A percentile compares a stretch with the other conserved stretches of the same genome.
Conservation (phyloP, 495 filamentous ascomycete genomes). For the Penicilliopsis zonata region DNA sequence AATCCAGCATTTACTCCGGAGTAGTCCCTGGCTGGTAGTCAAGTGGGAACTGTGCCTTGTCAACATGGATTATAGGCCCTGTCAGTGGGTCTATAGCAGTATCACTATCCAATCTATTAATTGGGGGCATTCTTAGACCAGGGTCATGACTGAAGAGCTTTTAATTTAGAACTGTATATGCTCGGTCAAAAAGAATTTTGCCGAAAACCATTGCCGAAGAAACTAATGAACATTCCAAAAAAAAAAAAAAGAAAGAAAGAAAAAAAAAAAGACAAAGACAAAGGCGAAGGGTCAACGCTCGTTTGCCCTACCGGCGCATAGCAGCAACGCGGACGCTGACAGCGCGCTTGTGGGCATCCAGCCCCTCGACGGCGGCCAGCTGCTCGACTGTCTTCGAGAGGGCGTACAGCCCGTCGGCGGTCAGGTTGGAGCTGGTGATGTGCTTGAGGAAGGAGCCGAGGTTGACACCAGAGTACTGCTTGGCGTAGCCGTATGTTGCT, state of each 20-base stretch:
- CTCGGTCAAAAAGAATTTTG: too few relatives aligned
- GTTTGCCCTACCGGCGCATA: conserved; percentile 49
- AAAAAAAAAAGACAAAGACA: conserved; percentile 2
- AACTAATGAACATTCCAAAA: conserved; percentile 14
- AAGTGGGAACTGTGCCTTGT: too few relatives aligned
- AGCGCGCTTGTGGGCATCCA: conserved; percentile 88
- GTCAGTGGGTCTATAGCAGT: too few relatives aligned
- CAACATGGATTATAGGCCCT: too few relatives aligned
- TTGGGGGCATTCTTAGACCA: too few relatives aligned
- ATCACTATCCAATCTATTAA: too few relatives aligned
- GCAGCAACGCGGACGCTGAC: conserved; percentile 74
- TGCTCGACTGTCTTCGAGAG: conserved; percentile 86
- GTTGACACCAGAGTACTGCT: conserved; percentile 96
- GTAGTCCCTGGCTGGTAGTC: too few relatives aligned
- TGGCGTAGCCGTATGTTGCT: conserved; percentile 97
- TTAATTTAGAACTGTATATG: too few relatives aligned
- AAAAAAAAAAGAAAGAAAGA: conserved; percentile 7
- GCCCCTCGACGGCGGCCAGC: conserved; percentile 82
- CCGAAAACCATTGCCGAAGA: too few relatives aligned
- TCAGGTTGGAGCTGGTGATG: conserved; percentile 85
- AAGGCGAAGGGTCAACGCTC: too few relatives aligned
- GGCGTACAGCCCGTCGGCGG: conserved; percentile 68
- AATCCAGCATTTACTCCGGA: too few relatives aligned
- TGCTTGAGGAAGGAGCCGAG: conserved; percentile 92
- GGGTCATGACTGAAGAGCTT: too few relatives aligned